Evolutionary conservation across 805 yeast species (phyloP).

Genomic region (Saccharomycopsis babjevae): DNA sequence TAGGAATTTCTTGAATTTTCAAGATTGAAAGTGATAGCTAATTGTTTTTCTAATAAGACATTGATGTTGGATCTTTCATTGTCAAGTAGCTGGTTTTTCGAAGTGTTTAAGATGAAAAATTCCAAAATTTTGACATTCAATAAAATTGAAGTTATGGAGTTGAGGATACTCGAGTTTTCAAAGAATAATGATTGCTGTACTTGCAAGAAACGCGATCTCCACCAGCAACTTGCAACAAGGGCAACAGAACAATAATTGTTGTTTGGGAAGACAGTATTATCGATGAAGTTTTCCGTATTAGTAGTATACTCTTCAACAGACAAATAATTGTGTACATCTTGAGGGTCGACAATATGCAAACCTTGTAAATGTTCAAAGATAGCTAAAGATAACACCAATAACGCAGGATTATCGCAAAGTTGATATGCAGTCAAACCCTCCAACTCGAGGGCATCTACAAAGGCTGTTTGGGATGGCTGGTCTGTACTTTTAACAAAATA

Average conservation of each 20-base stretch:
- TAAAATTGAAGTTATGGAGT: conserved; percentile 1
- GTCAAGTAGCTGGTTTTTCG: too few species aligned
- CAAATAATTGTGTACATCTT: background rate
- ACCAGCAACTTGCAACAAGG: conserved; percentile 51
- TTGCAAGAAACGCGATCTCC: conserved; percentile 64
- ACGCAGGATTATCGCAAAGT: conserved; percentile 41
- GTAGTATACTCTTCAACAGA: background rate
- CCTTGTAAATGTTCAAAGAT: conserved; percentile 32
- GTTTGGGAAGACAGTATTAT: background rate
- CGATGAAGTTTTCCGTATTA: background rate
- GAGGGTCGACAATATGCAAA: conserved; percentile 23
- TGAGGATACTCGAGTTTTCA: conserved; percentile 45
- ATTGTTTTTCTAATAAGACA: conserved; percentile 21
- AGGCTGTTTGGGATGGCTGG: background rate
- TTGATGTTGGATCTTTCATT: conserved; percentile 18
- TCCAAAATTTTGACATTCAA: conserved; percentile 6
- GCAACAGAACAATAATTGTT: conserved; percentile 24
- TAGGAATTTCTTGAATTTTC: conserved; percentile 60
- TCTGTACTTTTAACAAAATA: conserved; percentile 10
- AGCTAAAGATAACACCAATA: conserved; percentile 33
- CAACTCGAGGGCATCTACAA: conserved; percentile 29
- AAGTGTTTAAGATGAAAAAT: conserved; percentile 16
- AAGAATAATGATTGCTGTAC: conserved; percentile 53
- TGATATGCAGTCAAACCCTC: conserved; percentile 69
- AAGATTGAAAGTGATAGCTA: conserved; percentile 43